Conservation (phyloP, 768 basidiomycete genomes). For the Serendipita indica region DNA sequence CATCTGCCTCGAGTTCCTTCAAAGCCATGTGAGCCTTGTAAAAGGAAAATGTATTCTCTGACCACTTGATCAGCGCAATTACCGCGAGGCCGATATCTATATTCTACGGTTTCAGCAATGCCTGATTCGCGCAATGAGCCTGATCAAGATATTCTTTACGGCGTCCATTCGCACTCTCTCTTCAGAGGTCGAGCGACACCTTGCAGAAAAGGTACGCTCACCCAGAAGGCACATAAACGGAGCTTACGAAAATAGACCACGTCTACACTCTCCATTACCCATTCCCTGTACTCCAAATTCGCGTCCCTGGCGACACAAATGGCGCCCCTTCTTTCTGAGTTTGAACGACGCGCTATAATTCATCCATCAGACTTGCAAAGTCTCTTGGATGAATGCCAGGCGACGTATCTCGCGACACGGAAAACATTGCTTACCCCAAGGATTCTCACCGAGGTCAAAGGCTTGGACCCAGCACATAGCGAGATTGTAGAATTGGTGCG, state of each 20-base stretch:
- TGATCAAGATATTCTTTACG: constrained; percentile 95
- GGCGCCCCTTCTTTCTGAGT: constrained; percentile 64
- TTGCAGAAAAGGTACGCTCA: constrained; percentile 52
- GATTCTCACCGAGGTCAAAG: constrained; percentile 68
- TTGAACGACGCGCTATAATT: constrained; percentile 58
- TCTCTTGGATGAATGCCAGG: constrained; percentile 73
- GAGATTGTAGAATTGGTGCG: constrained; percentile 80
- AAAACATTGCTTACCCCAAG: constrained; percentile 54
- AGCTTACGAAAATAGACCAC: neutral
- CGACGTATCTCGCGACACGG: constrained; percentile 65
- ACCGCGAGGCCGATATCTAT: constrained; percentile 84
- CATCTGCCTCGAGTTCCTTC: constrained; percentile 83
- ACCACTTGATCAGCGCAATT: constrained; percentile 50
- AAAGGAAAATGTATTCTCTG: neutral
- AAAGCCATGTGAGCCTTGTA: constrained; percentile 51
- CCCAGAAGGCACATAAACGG: neutral
- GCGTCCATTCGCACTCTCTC: constrained; percentile 67
- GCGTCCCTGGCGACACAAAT: constrained; percentile 52
- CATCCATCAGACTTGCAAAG: constrained; percentile 77
- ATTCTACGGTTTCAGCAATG: constrained; percentile 96
- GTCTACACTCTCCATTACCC: constrained; percentile 20
- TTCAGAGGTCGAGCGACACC: constrained; percentile 56
- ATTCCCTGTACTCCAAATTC: constrained; percentile 86
- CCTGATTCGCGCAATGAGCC: constrained; percentile 93
- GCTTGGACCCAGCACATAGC: constrained; percentile 60